These are phyloP conservation scores for Lepidium africanum DNA, from an alignment of 345 rosid species.

Conservation along the genomic window DNA sequence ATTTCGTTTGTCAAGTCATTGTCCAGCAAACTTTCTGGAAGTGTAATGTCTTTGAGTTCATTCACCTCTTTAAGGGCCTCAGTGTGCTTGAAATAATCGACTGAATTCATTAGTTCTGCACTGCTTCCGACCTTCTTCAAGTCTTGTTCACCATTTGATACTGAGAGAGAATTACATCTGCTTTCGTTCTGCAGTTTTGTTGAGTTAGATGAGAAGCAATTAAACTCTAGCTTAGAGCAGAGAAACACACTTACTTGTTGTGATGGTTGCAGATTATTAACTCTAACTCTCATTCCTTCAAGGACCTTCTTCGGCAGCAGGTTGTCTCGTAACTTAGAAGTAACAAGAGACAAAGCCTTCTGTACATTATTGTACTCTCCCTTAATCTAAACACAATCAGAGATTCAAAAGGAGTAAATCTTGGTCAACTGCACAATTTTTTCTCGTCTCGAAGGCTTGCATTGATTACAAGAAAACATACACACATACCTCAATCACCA, in stretches of 20 bases:
- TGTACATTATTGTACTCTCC: conserved; percentile 26
- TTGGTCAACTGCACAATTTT: background rate
- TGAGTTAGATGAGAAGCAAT: background rate
- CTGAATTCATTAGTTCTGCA: conserved; percentile 28
- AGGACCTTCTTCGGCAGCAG: conserved; percentile 31
- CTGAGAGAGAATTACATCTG: conserved; percentile 1
- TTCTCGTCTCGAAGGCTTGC: background rate
- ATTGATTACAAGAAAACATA: background rate
- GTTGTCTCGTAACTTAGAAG: conserved; percentile 16
- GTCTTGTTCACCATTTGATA: conserved; percentile 15
- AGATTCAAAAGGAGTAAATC: background rate
- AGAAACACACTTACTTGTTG: conserved; percentile 31
- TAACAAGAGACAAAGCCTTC: conserved; percentile 11
- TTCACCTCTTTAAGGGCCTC: conserved; percentile 28
- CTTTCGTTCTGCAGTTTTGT: conserved; percentile 26
- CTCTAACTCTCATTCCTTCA: conserved; percentile 24
- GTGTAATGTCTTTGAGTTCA: conserved; percentile 14
- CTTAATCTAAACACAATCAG: conserved; percentile 8
- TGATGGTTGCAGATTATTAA: conserved; percentile 13
- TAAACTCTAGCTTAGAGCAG: background rate
- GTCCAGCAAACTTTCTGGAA: conserved; percentile 10
- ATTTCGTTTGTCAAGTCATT: conserved; percentile 21
- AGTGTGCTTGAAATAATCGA: conserved; percentile 26
- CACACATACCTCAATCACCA: conserved; percentile 42
- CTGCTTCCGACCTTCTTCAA: conserved; percentile 16